Evolutionary conservation across 805 yeast genomes (phyloP), one percentile per base, ranked within the genome.

Genomic region (Ogataea trehaloabstinens): DNA sequence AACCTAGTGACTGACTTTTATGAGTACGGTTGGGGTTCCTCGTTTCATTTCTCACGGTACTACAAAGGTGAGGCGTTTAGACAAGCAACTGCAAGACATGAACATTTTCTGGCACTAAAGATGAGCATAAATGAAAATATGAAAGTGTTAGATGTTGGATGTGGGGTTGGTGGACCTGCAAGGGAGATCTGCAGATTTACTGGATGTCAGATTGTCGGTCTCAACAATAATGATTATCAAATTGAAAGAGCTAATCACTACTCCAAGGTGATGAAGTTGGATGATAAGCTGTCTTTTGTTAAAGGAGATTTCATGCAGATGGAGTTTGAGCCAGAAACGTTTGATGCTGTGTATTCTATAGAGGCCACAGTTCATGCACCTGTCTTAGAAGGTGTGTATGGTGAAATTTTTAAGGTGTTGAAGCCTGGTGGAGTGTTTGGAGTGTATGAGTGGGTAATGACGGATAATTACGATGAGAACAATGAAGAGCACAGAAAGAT

Each of bases 141-240:
- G 87, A 80, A 82, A 58, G 99, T 91, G 13, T 75, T 91, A 53
- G 99, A 91, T 62, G 99, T 91, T 41, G 99, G 99, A 34, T 93
- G 99, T 72, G 99, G 99, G 74, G 96, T 91, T 55, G 99, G 99
- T 61, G 99, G 99, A 30, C 99, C 99, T 56, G 97, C 96, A 17
- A 84, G 97, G 66, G 96, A 93, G 71, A 91, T 91, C 58, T 75
- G 84, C 45, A 80, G 96, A 61, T 91, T 91, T 73, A 84, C 98
- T 36, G 88, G 83, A 56, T 83, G 89, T 68, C 70, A 78, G 54
- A 74, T 91, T 61, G 85, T 85, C 46, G 99, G 99, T 36, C 74
- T 91, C 56, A 91, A 91, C 73, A 91, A 93, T 74, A 93, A 93
- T 64, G 99, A 93, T 68, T 93, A 93, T 71, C 95, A 93, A 74